Conservation (phyloP, 1,139 yeast species). For the Debaryomycetaceae sp. region DNA sequence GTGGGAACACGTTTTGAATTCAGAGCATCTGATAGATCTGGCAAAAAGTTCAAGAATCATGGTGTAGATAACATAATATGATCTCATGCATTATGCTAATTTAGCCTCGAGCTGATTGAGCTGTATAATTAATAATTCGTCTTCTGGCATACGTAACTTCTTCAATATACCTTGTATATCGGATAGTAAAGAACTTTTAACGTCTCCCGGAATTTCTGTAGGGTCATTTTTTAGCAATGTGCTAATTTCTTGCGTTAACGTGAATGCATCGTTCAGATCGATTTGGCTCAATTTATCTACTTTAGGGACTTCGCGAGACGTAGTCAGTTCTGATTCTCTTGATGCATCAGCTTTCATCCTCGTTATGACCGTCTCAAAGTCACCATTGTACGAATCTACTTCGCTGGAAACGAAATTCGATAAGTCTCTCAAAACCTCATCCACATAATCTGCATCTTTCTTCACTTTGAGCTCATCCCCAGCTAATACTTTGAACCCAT, state of each 20-base stretch:
- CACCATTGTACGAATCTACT: conserved; percentile 21
- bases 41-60: conserved; percentile 80
- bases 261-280: conserved; percentile 12
- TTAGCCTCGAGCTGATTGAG: conserved; percentile 18
- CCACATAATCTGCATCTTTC: conserved; percentile 19
- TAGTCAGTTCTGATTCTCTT: conserved; percentile 19
- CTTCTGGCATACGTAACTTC: conserved; percentile 14
- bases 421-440: conserved; percentile 25
- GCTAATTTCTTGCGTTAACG: conserved; percentile 18
- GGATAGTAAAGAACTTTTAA: conserved; percentile 7
- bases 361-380: conserved; percentile 27
- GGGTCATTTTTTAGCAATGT: conserved; percentile 10
- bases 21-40: conserved; percentile 78
- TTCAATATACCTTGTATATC: conserved; percentile 15
- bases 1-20: conserved; percentile 78
- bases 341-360: conserved; percentile 13
- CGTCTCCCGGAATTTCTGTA: conserved; percentile 4
- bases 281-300: conserved; percentile 8
- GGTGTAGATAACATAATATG: conserved; percentile 58
- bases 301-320: conserved; percentile 17
- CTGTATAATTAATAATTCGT: conserved; percentile 24
- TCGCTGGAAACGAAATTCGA: conserved; percentile 23
- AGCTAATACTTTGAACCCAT: conserved; percentile 6
- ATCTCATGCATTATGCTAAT: conserved; percentile 5
- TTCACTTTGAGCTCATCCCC: not conserved